These are phyloP conservation scores for Austropuccinia psidii DNA, from an alignment of 1,284 basidiomycete genomes.

Conservation along the genomic window DNA sequence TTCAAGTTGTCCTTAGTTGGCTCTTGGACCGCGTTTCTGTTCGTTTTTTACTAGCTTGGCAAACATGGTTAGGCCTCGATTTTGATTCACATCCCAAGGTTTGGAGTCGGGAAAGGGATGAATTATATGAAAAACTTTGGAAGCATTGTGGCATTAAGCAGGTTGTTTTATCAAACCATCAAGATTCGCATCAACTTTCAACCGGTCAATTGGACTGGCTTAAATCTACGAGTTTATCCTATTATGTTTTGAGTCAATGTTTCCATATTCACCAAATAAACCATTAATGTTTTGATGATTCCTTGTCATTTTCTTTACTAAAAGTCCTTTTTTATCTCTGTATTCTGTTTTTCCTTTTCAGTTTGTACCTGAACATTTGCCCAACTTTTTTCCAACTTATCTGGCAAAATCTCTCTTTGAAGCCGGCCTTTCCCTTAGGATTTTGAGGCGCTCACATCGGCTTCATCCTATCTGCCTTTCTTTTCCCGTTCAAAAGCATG, in stretches of 20 bases:
- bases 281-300: not conserved
- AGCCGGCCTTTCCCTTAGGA: constrained; percentile 27
- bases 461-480: constrained; percentile 21
- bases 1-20: constrained; percentile 30
- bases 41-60: constrained; percentile 18
- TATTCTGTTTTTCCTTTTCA: not conserved
- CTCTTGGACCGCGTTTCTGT: constrained; percentile 17
- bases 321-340: not conserved
- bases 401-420: constrained; percentile 28
- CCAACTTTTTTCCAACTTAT: constrained; percentile 21
- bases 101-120: constrained; percentile 23
- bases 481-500: constrained; percentile 4
- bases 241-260: constrained; percentile 14
- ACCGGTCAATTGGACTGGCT: not conserved
- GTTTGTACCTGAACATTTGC: constrained; percentile 20
- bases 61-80: constrained; percentile 33
- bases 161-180: not conserved
- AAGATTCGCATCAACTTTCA: not conserved
- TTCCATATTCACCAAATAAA: not conserved
- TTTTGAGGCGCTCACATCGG: constrained; percentile 17
- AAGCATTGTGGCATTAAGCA: constrained; percentile 13
- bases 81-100: not conserved
- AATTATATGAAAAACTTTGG: constrained; percentile 20
- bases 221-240: not conserved
- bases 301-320: not conserved